phyloP scores from a whole-genome alignment of 345 rosid genomes.

The Erodium maritimum region DNA sequence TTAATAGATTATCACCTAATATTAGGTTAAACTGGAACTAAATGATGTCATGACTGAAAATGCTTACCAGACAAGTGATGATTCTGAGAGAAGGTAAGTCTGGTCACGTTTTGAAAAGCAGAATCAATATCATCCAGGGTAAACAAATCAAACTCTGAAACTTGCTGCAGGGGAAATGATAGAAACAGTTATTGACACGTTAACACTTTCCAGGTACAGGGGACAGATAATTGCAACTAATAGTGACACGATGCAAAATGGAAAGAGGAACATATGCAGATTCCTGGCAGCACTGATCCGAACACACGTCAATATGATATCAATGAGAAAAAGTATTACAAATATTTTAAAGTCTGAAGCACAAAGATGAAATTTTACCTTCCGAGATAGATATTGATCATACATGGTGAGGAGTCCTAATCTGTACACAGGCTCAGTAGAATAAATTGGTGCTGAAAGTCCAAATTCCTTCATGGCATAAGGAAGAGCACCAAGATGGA shows the following conservation, averaged over 20 bases:
- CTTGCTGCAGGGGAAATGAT: constrained; percentile 48
- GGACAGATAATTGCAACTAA: too few species aligned
- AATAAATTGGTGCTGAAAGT: constrained; percentile 73
- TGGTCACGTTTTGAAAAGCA: constrained; percentile 73
- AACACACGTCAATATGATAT: too few species aligned
- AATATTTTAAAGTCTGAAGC: neutral
- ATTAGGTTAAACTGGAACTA: neutral
- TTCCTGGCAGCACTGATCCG: too few species aligned
- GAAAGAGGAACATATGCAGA: too few species aligned
- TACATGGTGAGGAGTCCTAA: constrained; percentile 93
- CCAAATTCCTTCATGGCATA: constrained; percentile 84
- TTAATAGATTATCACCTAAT: neutral
- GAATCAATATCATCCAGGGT: constrained; percentile 85
- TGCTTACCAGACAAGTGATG: constrained; percentile 65
- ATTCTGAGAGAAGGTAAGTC: constrained; percentile 86
- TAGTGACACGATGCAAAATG: too few species aligned
- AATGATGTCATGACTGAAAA: neutral
- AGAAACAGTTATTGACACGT: neutral
- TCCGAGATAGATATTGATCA: constrained; percentile 76
- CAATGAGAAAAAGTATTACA: too few species aligned
- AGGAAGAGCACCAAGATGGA: constrained; percentile 91
- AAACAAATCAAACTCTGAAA: constrained; percentile 85
- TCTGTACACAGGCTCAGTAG: constrained; percentile 75
- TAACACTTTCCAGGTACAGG: too few species aligned
- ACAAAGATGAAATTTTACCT: constrained; percentile 26